phyloP scores from a whole-genome alignment of 441 rosid genomes.

The Daphne laureola region DNA sequence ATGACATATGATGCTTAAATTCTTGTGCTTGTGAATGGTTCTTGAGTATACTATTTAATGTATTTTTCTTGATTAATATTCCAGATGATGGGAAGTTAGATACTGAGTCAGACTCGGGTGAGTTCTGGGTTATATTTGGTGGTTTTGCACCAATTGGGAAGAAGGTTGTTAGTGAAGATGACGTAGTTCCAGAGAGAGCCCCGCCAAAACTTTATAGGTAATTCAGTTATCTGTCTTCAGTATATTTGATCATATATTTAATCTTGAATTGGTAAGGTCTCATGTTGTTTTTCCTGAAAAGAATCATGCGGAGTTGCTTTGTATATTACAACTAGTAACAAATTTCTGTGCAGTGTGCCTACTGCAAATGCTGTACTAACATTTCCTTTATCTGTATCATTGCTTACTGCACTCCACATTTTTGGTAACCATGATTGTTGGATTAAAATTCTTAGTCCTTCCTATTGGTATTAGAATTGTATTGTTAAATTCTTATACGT shows the following conservation, averaged over 20 bases:
- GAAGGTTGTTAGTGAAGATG: conserved; percentile 74
- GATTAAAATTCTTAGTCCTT: too few relatives aligned
- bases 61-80: conserved; percentile 12
- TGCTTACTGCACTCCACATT: too few relatives aligned
- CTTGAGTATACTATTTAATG: neutral
- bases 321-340: conserved; percentile 4
- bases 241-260: too few relatives aligned
- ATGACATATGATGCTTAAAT: neutral
- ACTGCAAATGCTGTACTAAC: too few relatives aligned
- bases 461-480: too few relatives aligned
- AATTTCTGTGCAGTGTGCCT: neutral
- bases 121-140: conserved; percentile 94
- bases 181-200: conserved; percentile 47
- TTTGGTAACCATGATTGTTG: too few relatives aligned
- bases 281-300: too few relatives aligned
- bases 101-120: conserved; percentile 94
- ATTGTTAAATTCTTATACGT: too few relatives aligned
- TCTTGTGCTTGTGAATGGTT: neutral
- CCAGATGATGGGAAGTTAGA: conserved; percentile 91
- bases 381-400: too few relatives aligned
- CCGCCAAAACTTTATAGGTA: conserved; percentile 77
- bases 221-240: neutral
- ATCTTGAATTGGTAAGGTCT: neutral
- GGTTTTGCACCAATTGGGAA: conserved; percentile 94
- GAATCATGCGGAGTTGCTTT: too few relatives aligned